Percentiles rank a stretch among this genome's conserved stretches.
Conservation (phyloP, 768 basidiomycete genomes). For the Hydnomerulius pinastri region DNA sequence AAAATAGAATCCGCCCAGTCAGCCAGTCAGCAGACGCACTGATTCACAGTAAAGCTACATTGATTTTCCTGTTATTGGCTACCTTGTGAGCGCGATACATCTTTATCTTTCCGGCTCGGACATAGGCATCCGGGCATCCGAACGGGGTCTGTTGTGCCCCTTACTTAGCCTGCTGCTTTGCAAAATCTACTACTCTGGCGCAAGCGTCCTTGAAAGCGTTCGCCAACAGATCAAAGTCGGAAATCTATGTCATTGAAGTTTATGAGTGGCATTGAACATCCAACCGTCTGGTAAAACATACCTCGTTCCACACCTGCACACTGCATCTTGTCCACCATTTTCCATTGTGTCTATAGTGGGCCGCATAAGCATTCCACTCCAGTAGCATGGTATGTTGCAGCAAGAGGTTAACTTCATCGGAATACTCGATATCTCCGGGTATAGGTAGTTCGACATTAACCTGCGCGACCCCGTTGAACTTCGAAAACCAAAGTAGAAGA, state of each 20-base stretch:
- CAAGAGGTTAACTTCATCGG: constrained; percentile 14
- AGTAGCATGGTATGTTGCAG: constrained; percentile 19
- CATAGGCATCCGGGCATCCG: too few relatives aligned
- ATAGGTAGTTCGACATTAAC: constrained; percentile 44
- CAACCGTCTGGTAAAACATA: constrained; percentile 6
- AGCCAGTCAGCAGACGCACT: too few relatives aligned
- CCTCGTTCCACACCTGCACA: constrained; percentile 35
- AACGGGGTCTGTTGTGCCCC: too few relatives aligned
- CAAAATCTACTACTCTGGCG: constrained; percentile 13
- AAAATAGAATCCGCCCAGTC: too few relatives aligned
- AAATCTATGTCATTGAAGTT: constrained; percentile 22
- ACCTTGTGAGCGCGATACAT: too few relatives aligned
- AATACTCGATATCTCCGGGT: constrained; percentile 23
- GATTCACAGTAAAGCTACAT: too few relatives aligned
- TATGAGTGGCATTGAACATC: not conserved
- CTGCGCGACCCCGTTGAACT: constrained; percentile 17
- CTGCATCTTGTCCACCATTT: constrained; percentile 36
- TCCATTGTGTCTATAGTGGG: constrained; percentile 24
- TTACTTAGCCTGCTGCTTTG: not conserved
- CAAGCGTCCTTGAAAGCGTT: constrained; percentile 28
- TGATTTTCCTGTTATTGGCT: too few relatives aligned
- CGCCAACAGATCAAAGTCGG: constrained; percentile 33
- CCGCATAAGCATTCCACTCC: constrained; percentile 19
- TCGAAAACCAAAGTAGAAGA: not conserved
- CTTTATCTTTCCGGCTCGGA: too few relatives aligned